Evolutionary conservation across 176 grass and related monocot species (phyloP).

Genomic region (Zoysia pacifica): DNA sequence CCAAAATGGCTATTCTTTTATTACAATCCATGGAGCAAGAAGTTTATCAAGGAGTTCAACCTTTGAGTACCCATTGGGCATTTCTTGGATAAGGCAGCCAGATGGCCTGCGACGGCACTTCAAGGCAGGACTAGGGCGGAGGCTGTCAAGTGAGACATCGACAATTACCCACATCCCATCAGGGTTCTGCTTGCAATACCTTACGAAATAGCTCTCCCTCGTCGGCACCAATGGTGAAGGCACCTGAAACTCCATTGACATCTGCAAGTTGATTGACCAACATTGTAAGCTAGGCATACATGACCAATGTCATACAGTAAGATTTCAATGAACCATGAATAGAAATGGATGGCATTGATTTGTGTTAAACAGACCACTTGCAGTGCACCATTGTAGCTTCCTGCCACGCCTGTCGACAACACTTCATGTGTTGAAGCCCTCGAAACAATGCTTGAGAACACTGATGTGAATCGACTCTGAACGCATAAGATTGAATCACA

Average conservation of each 20-base stretch:
- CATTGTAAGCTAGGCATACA: background rate
- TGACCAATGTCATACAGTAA: background rate
- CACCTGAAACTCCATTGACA: slow-evolving; percentile 91
- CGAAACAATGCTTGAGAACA: slow-evolving; percentile 89
- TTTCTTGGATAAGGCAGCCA: slow-evolving; percentile 64
- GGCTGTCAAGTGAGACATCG: slow-evolving; percentile 74
- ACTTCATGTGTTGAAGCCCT: slow-evolving; percentile 67
- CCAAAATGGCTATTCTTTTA: background rate
- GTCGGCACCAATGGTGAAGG: slow-evolving; percentile 82
- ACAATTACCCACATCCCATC: slow-evolving; percentile 78
- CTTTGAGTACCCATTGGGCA: slow-evolving; percentile 81
- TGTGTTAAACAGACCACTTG: slow-evolving; percentile 62
- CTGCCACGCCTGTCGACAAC: slow-evolving; percentile 75
- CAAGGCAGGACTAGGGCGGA: slow-evolving; percentile 50
- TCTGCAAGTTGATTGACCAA: slow-evolving; percentile 37
- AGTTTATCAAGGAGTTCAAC: slow-evolving; percentile 17
- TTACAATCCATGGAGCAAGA: background rate
- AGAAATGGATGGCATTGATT: background rate
- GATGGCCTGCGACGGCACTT: slow-evolving; percentile 64
- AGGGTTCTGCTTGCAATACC: slow-evolving; percentile 78
- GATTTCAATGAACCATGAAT: slow-evolving; percentile 1
- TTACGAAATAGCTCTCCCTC: slow-evolving; percentile 67
- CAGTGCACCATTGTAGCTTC: slow-evolving; percentile 75
- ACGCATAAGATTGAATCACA: background rate
- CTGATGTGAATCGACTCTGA: slow-evolving; percentile 63